Evolutionary conservation across 106 monocot species (phyloP).

Genomic region (Hemerocallis citrina): DNA sequence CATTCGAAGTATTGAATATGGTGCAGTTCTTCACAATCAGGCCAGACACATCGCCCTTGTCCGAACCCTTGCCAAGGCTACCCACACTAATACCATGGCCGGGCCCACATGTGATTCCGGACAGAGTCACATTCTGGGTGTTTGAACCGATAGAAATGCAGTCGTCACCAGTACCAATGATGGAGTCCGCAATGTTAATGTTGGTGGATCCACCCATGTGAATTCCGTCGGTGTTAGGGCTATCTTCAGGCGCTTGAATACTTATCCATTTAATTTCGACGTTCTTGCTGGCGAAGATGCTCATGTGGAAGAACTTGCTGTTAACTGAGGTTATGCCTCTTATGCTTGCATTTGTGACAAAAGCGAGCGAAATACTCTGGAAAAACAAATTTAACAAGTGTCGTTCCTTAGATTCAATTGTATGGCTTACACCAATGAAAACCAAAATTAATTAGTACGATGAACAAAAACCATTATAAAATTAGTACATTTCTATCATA

Average conservation of each 20-base stretch:
- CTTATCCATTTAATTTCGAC: not conserved
- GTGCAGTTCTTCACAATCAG: constrained; percentile 36
- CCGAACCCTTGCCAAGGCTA: constrained; percentile 28
- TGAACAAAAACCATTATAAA: no score
- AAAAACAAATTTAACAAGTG: no score
- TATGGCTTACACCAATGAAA: no score
- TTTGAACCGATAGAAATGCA: constrained; percentile 47
- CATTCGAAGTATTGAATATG: constrained; percentile 20
- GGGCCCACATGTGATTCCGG: constrained; percentile 28
- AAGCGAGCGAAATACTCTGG: no score
- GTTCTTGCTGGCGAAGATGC: not conserved
- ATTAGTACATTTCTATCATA: no score
- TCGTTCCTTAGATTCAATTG: no score
- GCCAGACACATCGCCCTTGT: constrained; percentile 16
- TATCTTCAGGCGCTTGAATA: constrained; percentile 27
- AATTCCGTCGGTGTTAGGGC: constrained; percentile 62
- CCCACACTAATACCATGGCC: constrained; percentile 54
- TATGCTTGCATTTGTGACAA: not conserved
- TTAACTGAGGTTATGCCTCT: not conserved
- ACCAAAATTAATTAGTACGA: no score
- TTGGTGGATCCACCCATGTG: constrained; percentile 19
- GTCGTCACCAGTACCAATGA: constrained; percentile 48
- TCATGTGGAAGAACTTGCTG: not conserved
- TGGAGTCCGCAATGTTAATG: constrained; percentile 8
- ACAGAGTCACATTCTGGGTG: constrained; percentile 11